Evolutionary conservation across 1,284 basidiomycete genomes (phyloP).

Genomic region (Cryptococcus sp.): DNA sequence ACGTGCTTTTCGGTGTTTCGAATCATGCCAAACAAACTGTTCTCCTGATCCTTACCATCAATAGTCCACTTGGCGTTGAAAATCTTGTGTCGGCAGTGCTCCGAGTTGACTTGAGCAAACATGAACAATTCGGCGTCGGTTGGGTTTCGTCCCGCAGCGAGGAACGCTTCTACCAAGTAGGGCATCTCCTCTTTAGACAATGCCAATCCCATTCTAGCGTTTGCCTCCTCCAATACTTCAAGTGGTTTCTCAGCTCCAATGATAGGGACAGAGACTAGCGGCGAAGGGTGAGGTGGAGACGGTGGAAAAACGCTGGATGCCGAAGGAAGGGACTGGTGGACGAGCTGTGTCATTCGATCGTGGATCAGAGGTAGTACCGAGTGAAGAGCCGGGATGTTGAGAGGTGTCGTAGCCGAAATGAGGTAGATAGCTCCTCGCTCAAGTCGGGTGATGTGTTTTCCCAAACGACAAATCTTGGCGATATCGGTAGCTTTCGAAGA

Average conservation of each 20-base stretch:
- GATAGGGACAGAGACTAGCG: slow-evolving; percentile 65
- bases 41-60: slow-evolving; percentile 63
- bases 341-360: slow-evolving; percentile 92
- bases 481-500: slow-evolving; percentile 98
- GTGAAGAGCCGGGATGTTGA: slow-evolving; percentile 45
- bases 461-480: slow-evolving; percentile 77
- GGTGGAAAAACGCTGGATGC: slow-evolving; percentile 67
- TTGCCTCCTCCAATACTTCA: slow-evolving; percentile 66
- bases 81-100: slow-evolving; percentile 99
- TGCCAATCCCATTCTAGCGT: slow-evolving; percentile 82
- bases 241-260: slow-evolving; percentile 53
- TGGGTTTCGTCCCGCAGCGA: slow-evolving; percentile 71
- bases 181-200: slow-evolving; percentile 85
- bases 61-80: slow-evolving; percentile 98
- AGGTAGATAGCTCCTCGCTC: slow-evolving; percentile 79
- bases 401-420: slow-evolving; percentile 54
- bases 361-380: slow-evolving; percentile 67
- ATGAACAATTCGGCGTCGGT: slow-evolving; percentile 99
- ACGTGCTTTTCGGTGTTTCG: slow-evolving; percentile 82
- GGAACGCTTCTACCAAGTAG: slow-evolving; percentile 87
- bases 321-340: slow-evolving; percentile 59
- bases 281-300: slow-evolving; percentile 56
- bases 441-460: slow-evolving; percentile 64
- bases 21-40: slow-evolving; percentile 95
- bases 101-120: slow-evolving; percentile 99